Conservation (phyloP, 768 basidiomycete genomes). For the Termitomyces sp. region DNA sequence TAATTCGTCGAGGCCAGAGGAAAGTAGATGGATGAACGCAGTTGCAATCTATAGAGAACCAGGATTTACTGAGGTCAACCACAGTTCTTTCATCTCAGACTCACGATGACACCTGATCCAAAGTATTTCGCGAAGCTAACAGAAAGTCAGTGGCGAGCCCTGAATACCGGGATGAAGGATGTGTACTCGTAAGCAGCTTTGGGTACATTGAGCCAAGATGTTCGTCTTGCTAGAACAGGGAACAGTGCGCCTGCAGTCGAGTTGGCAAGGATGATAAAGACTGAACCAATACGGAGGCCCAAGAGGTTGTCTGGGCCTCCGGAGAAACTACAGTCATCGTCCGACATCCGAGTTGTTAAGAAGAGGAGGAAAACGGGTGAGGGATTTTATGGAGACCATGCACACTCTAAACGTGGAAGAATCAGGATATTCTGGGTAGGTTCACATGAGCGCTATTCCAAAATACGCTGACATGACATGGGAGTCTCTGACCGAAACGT, state of each 20-base stretch:
- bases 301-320: slow-evolving; percentile 47
- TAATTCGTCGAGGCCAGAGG: slow-evolving; percentile 71
- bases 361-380: not conserved
- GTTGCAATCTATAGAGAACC: slow-evolving; percentile 66
- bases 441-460: not conserved
- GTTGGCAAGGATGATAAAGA: slow-evolving; percentile 69
- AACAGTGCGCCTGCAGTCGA: slow-evolving; percentile 64
- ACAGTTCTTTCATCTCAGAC: slow-evolving; percentile 17
- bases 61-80: not conserved
- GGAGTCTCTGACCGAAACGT: not conserved
- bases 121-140: slow-evolving; percentile 88
- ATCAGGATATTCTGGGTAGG: not conserved
- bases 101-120: slow-evolving; percentile 83
- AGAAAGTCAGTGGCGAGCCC: not conserved
- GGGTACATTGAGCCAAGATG: slow-evolving; percentile 53
- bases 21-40: slow-evolving; percentile 80
- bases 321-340: slow-evolving; percentile 45
- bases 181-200: slow-evolving; percentile 66
- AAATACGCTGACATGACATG: not conserved
- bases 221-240: slow-evolving; percentile 59
- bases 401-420: not conserved
- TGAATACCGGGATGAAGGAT: not conserved
- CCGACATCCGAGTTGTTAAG: not conserved
- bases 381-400: not conserved
- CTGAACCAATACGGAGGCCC: slow-evolving; percentile 60